These are phyloP conservation scores for Hypsizygus marmoreus DNA, from an alignment of 768 basidiomycete genomes.

Conservation along the genomic window DNA sequence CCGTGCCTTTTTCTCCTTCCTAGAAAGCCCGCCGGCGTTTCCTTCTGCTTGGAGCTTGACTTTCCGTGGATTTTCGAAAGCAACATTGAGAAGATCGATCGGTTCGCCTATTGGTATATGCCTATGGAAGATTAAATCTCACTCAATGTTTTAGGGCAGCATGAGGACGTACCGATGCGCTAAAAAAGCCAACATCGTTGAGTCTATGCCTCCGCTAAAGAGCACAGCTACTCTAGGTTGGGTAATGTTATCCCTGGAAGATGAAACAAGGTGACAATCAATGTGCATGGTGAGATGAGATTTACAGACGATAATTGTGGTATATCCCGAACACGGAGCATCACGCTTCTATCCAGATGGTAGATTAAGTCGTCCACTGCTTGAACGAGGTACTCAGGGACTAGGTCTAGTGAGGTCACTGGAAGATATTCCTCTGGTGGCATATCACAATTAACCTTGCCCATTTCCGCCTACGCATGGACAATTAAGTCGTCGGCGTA, in stretches of 20 bases:
- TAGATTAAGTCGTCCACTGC: slow-evolving; percentile 53
- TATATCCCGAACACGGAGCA: slow-evolving; percentile 67
- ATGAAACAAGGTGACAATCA: not conserved
- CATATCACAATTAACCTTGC: slow-evolving; percentile 47
- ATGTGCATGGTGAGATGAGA: not conserved
- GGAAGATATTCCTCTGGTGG: slow-evolving; percentile 51
- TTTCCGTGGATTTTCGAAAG: slow-evolving; percentile 94
- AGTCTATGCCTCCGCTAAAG: slow-evolving; percentile 97
- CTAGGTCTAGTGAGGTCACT: slow-evolving; percentile 36
- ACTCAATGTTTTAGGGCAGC: not conserved
- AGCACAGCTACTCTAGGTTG: slow-evolving; percentile 75
- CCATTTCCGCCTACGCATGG: slow-evolving; percentile 42
- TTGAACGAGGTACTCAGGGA: slow-evolving; percentile 43
- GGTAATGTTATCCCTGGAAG: slow-evolving; percentile 26
- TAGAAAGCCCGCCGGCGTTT: slow-evolving; percentile 45
- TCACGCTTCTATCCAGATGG: slow-evolving; percentile 67
- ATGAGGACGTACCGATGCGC: slow-evolving; percentile 61
- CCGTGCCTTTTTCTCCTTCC: slow-evolving; percentile 40
- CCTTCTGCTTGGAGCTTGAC: slow-evolving; percentile 49
- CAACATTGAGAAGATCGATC: slow-evolving; percentile 91
- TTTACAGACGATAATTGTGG: slow-evolving; percentile 46
- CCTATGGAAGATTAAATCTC: slow-evolving; percentile 37
- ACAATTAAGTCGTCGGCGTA: not conserved
- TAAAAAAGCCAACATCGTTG: slow-evolving; percentile 77
- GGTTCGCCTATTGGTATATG: slow-evolving; percentile 76